These are phyloP conservation scores for Arthrobotrys pseudoclavata DNA, from an alignment of 2,329 filamentous ascomycete species.

Conservation along the genomic window DNA sequence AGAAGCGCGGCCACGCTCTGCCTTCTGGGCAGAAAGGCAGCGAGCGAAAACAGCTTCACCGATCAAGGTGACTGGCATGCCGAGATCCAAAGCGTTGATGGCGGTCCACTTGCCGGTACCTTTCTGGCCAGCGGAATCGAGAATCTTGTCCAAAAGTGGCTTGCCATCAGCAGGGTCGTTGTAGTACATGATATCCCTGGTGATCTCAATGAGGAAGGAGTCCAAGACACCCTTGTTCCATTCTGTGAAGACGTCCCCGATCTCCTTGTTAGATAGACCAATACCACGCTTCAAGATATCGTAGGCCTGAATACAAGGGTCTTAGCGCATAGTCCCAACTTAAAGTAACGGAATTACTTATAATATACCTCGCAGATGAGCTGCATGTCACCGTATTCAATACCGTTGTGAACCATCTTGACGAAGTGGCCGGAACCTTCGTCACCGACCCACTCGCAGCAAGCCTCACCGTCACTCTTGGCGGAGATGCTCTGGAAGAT, in stretches of 20 bases:
- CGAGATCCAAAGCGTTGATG: slow-evolving; percentile 97
- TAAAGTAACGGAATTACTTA: not conserved
- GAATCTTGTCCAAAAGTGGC: slow-evolving; percentile 96
- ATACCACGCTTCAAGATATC: slow-evolving; percentile 99
- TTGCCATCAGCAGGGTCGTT: slow-evolving; percentile 89
- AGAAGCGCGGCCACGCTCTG: slow-evolving; percentile 86
- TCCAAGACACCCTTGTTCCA: slow-evolving; percentile 99
- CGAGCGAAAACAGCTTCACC: slow-evolving; percentile 96
- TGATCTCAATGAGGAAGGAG: slow-evolving; percentile 99
- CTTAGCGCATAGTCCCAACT: slow-evolving; percentile 23
- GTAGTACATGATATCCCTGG: slow-evolving; percentile 97
- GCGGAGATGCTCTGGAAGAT: slow-evolving; percentile 98
- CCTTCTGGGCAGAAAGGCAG: slow-evolving; percentile 94
- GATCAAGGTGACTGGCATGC: slow-evolving; percentile 98
- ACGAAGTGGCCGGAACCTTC: slow-evolving; percentile 99
- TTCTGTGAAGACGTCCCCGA: slow-evolving; percentile 90
- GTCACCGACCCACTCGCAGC: slow-evolving; percentile 99
- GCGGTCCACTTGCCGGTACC: slow-evolving; percentile 99
- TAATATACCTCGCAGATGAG: slow-evolving; percentile 91
- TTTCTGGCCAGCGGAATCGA: slow-evolving; percentile 98
- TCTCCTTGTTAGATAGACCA: slow-evolving; percentile 89
- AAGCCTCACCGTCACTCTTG: slow-evolving; percentile 96
- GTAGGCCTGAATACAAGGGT: slow-evolving; percentile 78
- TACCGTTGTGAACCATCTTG: slow-evolving; percentile 99
- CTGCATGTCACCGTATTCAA: slow-evolving; percentile 99